Evolutionary conservation across 345 rosid species (phyloP).

Genomic region (Populus davidiana): DNA sequence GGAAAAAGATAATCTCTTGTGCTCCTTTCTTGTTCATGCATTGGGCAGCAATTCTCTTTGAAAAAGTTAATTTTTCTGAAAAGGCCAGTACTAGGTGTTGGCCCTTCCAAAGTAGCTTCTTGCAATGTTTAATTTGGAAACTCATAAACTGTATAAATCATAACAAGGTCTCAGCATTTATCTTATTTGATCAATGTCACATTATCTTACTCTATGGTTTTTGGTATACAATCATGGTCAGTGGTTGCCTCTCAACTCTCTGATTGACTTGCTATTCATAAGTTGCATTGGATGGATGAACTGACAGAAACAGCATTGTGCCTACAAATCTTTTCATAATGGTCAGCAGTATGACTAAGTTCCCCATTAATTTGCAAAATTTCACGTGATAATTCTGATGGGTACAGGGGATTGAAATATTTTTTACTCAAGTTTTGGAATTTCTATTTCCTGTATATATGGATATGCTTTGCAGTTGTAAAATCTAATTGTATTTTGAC

Average conservation of each 20-base stretch:
- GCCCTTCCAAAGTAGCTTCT: too few relatives aligned
- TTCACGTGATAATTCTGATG: not conserved
- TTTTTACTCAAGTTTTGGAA: not conserved
- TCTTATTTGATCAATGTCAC: too few relatives aligned
- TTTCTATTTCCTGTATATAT: not conserved
- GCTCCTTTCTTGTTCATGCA: too few relatives aligned
- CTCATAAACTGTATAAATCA: too few relatives aligned
- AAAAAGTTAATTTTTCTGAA: too few relatives aligned
- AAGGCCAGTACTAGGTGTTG: too few relatives aligned
- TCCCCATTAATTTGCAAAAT: not conserved
- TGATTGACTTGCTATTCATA: not conserved
- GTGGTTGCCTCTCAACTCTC: not conserved
- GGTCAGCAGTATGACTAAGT: not conserved
- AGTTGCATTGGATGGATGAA: not conserved
- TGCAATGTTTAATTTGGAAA: too few relatives aligned
- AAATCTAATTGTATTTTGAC: constrained; percentile 15
- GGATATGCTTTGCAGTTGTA: not conserved
- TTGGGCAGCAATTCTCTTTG: too few relatives aligned
- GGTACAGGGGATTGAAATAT: not conserved
- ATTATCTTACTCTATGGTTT: too few relatives aligned
- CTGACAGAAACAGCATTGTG: not conserved
- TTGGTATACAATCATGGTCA: too few relatives aligned
- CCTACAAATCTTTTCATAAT: not conserved
- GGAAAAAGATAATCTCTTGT: too few relatives aligned
- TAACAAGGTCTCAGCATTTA: too few relatives aligned